These are phyloP conservation scores for Claviceps capensis DNA, from an alignment of 2,329 filamentous ascomycete species.

Conservation along the genomic window DNA sequence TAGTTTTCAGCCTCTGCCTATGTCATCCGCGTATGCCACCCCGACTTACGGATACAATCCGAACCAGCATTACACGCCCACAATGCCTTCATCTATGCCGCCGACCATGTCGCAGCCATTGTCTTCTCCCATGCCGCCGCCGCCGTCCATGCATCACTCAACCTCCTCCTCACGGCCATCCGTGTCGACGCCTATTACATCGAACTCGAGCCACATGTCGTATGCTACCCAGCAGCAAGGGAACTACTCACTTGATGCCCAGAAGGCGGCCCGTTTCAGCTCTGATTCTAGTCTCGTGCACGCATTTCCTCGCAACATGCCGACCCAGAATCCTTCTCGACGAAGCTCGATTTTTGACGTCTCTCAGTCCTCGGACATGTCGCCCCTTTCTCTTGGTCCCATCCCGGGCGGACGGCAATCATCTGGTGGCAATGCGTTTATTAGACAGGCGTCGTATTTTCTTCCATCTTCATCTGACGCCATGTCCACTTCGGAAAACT, in stretches of 20 bases:
- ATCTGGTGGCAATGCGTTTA: slow-evolving; percentile 2
- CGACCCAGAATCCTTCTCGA: slow-evolving; percentile 8
- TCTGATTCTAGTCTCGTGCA: slow-evolving; percentile 9
- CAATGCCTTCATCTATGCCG: slow-evolving; percentile 5
- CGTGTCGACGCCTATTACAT: slow-evolving; percentile 7
- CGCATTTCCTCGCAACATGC: slow-evolving; percentile 15
- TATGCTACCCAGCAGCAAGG: slow-evolving; percentile 4
- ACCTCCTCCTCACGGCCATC: slow-evolving; percentile 8
- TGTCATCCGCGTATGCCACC: background rate
- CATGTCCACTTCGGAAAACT: slow-evolving; percentile 6
- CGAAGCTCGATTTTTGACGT: slow-evolving; percentile 11
- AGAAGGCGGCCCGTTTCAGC: slow-evolving; percentile 7
- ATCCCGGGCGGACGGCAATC: slow-evolving; percentile 7
- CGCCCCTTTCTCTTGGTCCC: slow-evolving; percentile 5
- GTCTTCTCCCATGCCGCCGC: background rate
- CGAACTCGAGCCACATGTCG: slow-evolving; percentile 1
- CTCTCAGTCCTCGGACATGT: slow-evolving; percentile 8
- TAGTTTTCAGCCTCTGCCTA: slow-evolving; percentile 7
- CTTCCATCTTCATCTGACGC: slow-evolving; percentile 7
- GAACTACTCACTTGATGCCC: slow-evolving; percentile 12
- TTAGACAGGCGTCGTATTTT: slow-evolving; percentile 8
- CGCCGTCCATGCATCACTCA: slow-evolving; percentile 1
- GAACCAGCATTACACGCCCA: slow-evolving; percentile 2
- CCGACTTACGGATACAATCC: slow-evolving; percentile 7
- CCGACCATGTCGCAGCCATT: slow-evolving; percentile 4